Percentiles rank a stretch among this genome's conserved stretches.
phyloP scores from a whole-genome alignment of 2,329 filamentous ascomycete species.

The Colletotrichum sp. region DNA sequence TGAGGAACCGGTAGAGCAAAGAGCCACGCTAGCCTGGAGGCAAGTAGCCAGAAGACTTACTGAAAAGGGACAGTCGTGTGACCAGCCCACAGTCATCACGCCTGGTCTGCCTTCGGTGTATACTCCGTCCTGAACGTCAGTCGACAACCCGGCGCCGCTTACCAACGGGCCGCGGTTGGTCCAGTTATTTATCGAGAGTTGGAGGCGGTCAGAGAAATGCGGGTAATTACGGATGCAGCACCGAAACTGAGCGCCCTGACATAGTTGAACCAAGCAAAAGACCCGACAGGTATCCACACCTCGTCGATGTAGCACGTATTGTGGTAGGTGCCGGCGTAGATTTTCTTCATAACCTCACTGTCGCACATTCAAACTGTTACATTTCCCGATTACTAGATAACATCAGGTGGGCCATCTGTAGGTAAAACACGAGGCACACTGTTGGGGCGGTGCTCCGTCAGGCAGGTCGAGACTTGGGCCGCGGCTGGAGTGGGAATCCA shows the following conservation, averaged over 20 bases:
- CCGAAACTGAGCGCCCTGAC: background rate
- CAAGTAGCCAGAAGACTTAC: background rate
- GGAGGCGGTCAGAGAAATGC: background rate
- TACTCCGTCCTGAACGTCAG: background rate
- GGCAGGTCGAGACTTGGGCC: background rate
- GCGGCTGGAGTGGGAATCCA: background rate
- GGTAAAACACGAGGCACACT: background rate
- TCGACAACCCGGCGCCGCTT: background rate
- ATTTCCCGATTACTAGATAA: background rate
- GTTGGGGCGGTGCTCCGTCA: background rate
- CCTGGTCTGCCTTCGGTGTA: background rate
- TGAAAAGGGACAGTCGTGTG: background rate
- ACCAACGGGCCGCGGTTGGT: background rate
- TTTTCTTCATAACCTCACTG: background rate
- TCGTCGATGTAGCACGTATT: background rate
- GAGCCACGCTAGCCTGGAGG: background rate
- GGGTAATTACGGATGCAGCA: background rate
- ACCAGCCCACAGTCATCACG: background rate
- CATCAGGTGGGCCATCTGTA: background rate
- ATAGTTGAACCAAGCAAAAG: background rate
- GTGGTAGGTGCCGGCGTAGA: background rate
- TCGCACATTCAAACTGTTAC: background rate
- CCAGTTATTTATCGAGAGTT: background rate
- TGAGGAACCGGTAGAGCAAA: background rate
- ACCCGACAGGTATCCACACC: fast-evolving